Evolutionary conservation across 176 grass and related monocot genomes (phyloP).

Genomic region (Paspalum notatum): DNA sequence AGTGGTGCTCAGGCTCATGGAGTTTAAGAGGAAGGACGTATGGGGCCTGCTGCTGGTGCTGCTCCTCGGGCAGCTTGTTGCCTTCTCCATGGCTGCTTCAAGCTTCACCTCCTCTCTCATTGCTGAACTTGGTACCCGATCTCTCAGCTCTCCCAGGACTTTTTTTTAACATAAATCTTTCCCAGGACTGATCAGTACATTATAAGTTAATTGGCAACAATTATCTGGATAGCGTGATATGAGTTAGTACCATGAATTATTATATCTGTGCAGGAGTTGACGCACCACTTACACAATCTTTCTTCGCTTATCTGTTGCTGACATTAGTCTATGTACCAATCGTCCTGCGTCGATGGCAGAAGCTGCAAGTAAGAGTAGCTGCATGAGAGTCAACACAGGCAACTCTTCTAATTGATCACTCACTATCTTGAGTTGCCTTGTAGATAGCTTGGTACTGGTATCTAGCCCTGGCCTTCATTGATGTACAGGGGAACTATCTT

Average conservation of each 20-base stretch:
- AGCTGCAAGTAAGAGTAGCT: conserved; percentile 48
- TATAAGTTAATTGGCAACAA: not conserved
- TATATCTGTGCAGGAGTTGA: conserved; percentile 54
- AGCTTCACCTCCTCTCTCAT: conserved; percentile 79
- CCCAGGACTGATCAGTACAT: not conserved
- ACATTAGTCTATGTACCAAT: conserved; percentile 65
- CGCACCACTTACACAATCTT: conserved; percentile 76
- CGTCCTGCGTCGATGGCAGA: conserved; percentile 55
- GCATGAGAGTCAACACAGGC: not conserved
- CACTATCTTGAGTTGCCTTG: conserved; percentile 35
- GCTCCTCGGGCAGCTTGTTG: conserved; percentile 74
- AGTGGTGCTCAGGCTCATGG: conserved; percentile 23
- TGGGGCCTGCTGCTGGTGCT: conserved; percentile 57
- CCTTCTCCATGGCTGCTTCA: conserved; percentile 66
- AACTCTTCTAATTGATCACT: conserved; percentile 9
- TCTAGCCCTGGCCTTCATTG: conserved; percentile 63
- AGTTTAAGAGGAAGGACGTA: conserved; percentile 49
- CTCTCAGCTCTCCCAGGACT: too few species aligned
- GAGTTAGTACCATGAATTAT: not conserved
- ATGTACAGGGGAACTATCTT: conserved; percentile 84
- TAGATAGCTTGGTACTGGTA: conserved; percentile 98
- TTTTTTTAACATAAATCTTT: too few species aligned
- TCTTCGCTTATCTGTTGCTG: conserved; percentile 71
- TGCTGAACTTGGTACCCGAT: conserved; percentile 59
- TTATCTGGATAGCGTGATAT: not conserved